These are phyloP conservation scores for Acanthamoeba healyi DNA, from an alignment of 208 protist genomes.

Conservation along the genomic window DNA sequence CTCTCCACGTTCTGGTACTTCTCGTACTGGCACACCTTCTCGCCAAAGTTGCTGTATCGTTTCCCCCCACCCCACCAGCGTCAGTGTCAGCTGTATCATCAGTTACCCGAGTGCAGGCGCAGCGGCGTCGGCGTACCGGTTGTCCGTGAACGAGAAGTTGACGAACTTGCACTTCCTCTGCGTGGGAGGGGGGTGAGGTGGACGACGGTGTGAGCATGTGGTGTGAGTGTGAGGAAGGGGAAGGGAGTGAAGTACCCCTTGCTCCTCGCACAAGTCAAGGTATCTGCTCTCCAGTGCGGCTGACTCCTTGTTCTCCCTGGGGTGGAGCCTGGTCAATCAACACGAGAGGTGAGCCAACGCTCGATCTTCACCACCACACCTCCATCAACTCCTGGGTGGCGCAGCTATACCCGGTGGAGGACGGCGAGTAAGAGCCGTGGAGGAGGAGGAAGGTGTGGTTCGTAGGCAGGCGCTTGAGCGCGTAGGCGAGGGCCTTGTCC, in stretches of 20 bases:
- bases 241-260: not conserved
- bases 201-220: not conserved
- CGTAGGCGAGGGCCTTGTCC: not conserved
- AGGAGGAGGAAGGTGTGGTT: slow-evolving; percentile 7
- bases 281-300: not conserved
- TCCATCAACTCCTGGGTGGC: too few relatives aligned
- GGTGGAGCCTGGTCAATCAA: not conserved
- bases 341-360: not conserved
- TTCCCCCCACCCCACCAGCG: too few relatives aligned
- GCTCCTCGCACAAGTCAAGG: not conserved
- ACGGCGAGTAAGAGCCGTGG: not conserved
- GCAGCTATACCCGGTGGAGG: not conserved
- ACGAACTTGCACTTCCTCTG: slow-evolving; percentile 42
- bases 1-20: slow-evolving; percentile 31
- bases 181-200: too few relatives aligned
- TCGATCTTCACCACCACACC: too few relatives aligned
- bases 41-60: slow-evolving; percentile 1
- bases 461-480: not conserved
- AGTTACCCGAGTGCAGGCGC: not conserved
- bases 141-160: not conserved
- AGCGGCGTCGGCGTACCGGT: not conserved
- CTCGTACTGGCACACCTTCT: slow-evolving; percentile 52
- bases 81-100: too few relatives aligned
- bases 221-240: not conserved
- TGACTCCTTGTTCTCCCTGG: not conserved